phyloP scores from a whole-genome alignment of 1,284 basidiomycete genomes.

The Boletellus deceptivus region DNA sequence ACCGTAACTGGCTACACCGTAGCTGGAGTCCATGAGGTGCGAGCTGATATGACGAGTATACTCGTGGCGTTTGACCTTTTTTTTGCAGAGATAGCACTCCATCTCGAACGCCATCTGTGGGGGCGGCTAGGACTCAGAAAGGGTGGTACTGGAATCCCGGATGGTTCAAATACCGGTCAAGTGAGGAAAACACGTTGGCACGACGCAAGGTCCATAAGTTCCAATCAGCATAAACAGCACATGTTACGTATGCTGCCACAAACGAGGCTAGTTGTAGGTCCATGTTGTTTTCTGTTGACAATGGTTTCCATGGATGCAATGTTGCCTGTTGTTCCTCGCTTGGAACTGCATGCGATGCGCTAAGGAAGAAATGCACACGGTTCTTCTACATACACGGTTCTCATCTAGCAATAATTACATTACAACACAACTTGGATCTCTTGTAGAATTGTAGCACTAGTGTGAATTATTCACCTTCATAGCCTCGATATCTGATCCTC shows the following conservation, averaged over 20 bases:
- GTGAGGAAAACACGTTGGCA: slow-evolving; percentile 6
- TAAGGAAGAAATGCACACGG: no score
- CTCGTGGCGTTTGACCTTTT: slow-evolving; percentile 6
- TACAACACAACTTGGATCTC: no score
- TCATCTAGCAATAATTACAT: no score
- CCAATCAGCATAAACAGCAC: background rate
- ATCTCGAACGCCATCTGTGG: slow-evolving; percentile 1
- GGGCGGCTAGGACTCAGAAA: background rate
- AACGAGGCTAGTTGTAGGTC: slow-evolving; percentile 1
- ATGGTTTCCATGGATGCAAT: background rate
- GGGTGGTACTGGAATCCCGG: no score
- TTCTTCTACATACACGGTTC: no score
- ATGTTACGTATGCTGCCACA: background rate
- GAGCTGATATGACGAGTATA: slow-evolving; percentile 9
- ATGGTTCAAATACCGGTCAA: background rate
- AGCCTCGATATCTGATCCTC: background rate
- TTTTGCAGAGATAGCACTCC: slow-evolving; percentile 17
- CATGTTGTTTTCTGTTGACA: background rate
- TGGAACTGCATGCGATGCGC: no score
- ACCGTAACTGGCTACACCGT: slow-evolving; percentile 1
- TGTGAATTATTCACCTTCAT: background rate
- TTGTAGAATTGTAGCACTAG: no score
- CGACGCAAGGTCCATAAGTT: background rate
- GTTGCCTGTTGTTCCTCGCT: slow-evolving; percentile 1
- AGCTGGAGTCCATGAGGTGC: background rate